Evolutionary conservation across 2,329 filamentous ascomycete genomes (phyloP).

Genomic region (Alternaria postmessia): DNA sequence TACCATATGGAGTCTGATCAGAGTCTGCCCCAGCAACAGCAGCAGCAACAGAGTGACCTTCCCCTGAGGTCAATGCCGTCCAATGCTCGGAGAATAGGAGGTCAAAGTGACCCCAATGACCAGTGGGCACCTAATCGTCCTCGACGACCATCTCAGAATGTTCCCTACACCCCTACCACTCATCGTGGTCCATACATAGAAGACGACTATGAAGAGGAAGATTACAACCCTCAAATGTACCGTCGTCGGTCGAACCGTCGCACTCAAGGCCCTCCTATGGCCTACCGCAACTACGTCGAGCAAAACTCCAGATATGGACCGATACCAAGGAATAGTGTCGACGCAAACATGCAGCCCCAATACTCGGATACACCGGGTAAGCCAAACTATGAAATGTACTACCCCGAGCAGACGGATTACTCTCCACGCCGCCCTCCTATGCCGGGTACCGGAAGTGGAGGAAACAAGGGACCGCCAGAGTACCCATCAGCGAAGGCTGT

Average conservation of each 20-base stretch:
- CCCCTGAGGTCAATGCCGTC: slow-evolving; percentile 17
- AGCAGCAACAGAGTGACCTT: slow-evolving; percentile 11
- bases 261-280: slow-evolving; percentile 36
- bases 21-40: slow-evolving; percentile 8
- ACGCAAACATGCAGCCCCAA: slow-evolving; percentile 17
- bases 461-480: slow-evolving; percentile 30
- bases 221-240: slow-evolving; percentile 32
- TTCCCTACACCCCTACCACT: slow-evolving; percentile 9
- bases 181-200: slow-evolving; percentile 34
- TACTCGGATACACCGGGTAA: slow-evolving; percentile 35
- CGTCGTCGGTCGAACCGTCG: slow-evolving; percentile 33
- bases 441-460: slow-evolving; percentile 10
- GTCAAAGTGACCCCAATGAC: slow-evolving; percentile 23
- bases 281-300: slow-evolving; percentile 30
- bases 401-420: slow-evolving; percentile 35
- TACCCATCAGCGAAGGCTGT: slow-evolving; percentile 48
- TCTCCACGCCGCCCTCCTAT: slow-evolving; percentile 18
- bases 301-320: slow-evolving; percentile 24
- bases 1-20: slow-evolving; percentile 22
- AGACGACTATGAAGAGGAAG: slow-evolving; percentile 41
- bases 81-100: slow-evolving; percentile 18
- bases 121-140: slow-evolving; percentile 9
- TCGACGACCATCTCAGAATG: slow-evolving; percentile 21
- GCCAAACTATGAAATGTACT: slow-evolving; percentile 31
- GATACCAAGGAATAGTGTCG: slow-evolving; percentile 24